phyloP scores from a whole-genome alignment of 2,329 filamentous ascomycete species.

The Penicillium polonicum region DNA sequence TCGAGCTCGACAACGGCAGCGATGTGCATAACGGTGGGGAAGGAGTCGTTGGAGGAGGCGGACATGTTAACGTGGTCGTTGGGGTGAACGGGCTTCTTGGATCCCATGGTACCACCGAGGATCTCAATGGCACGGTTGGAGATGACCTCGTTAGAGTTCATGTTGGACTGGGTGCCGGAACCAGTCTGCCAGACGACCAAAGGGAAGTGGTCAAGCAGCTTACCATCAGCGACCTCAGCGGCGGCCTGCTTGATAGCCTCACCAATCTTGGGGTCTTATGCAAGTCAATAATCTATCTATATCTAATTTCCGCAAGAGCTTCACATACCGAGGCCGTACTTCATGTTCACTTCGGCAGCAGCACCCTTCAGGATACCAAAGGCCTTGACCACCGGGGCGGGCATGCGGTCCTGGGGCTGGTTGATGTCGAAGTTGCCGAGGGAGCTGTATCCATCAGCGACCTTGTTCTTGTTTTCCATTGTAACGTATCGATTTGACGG shows the following conservation, averaged over 20 bases:
- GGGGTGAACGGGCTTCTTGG: slow-evolving; percentile 97
- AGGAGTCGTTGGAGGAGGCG: slow-evolving; percentile 97
- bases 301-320: neutral
- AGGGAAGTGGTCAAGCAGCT: slow-evolving; percentile 95
- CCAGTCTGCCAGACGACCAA: slow-evolving; percentile 99
- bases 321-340: slow-evolving; percentile 71
- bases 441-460: slow-evolving; percentile 53
- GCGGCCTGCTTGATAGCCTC: slow-evolving; percentile 94
- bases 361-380: slow-evolving; percentile 98
- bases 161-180: slow-evolving; percentile 98
- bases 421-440: slow-evolving; percentile 99
- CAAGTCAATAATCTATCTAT: slow-evolving; percentile 9
- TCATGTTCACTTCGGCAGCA: slow-evolving; percentile 92
- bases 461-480: slow-evolving; percentile 3
- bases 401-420: slow-evolving; percentile 98
- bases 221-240: slow-evolving; percentile 85
- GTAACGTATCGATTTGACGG: neutral
- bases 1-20: slow-evolving; percentile 93
- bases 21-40: slow-evolving; percentile 99
- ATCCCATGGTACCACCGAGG: slow-evolving; percentile 86
- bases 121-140: slow-evolving; percentile 99
- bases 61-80: slow-evolving; percentile 99
- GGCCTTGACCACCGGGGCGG: slow-evolving; percentile 82
- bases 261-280: slow-evolving; percentile 77
- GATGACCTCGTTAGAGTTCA: slow-evolving; percentile 99